Conservation (phyloP, 257 asterid genomes). For the Hygrophila difformis region DNA sequence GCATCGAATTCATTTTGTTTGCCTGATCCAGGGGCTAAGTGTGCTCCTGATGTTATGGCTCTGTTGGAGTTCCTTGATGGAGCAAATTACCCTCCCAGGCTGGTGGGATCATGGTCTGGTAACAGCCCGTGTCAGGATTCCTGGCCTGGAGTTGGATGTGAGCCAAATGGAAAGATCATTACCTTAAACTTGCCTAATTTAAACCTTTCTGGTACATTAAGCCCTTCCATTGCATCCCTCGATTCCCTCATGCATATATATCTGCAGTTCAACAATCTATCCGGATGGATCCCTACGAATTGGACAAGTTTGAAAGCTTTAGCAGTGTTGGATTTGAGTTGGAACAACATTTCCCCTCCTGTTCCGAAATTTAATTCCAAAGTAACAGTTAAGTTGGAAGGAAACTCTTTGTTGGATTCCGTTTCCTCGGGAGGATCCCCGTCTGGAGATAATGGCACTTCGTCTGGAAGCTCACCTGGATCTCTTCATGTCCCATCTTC, state of each 20-base stretch:
- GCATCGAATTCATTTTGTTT: constrained; percentile 53
- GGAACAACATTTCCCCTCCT: constrained; percentile 66
- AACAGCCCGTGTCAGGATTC: constrained; percentile 50
- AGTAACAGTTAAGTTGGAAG: constrained; percentile 39
- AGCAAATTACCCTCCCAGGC: constrained; percentile 54
- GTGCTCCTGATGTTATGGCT: constrained; percentile 60
- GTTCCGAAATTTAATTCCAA: constrained; percentile 39
- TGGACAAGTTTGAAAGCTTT: constrained; percentile 64
- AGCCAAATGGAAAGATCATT: constrained; percentile 29
- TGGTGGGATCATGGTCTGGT: constrained; percentile 71
- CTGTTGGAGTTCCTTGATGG: constrained; percentile 72
- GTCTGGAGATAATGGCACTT: constrained; percentile 16
- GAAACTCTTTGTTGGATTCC: constrained; percentile 40
- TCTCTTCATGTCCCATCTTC: constrained; percentile 18
- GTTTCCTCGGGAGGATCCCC: constrained; percentile 25
- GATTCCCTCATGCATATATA: constrained; percentile 45
- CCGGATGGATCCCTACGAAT: constrained; percentile 49
- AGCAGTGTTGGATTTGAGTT: constrained; percentile 45
- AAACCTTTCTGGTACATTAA: constrained; percentile 59
- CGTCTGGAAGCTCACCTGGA: constrained; percentile 22
- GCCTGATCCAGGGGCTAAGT: constrained; percentile 35
- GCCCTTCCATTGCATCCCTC: constrained; percentile 57
- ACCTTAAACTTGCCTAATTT: constrained; percentile 45
- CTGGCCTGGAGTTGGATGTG: constrained; percentile 77
- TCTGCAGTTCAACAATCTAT: constrained; percentile 53